Conservation (phyloP, 164 flowering plant species). For the Nelumbo lutea region DNA sequence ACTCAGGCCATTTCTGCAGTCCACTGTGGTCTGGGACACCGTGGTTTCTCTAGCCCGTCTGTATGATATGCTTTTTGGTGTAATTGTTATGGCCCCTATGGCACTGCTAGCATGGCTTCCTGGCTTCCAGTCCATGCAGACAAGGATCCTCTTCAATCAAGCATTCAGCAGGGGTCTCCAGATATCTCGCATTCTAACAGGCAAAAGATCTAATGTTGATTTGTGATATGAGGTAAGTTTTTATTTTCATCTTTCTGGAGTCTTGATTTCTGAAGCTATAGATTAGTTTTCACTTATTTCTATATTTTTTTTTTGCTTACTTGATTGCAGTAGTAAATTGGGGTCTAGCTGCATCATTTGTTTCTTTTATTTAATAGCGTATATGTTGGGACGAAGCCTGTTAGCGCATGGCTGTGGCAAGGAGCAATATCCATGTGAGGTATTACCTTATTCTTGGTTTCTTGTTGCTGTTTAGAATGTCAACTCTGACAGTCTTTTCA, state of each 20-base stretch:
- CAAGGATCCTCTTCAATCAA: conserved; percentile 87
- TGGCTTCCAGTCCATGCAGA: conserved; percentile 90
- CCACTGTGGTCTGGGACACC: conserved; percentile 75
- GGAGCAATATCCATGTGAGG: not conserved
- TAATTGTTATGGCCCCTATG: conserved; percentile 79
- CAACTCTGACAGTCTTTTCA: not conserved
- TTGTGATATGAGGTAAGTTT: conserved; percentile 33
- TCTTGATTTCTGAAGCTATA: not conserved
- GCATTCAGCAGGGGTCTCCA: conserved; percentile 94
- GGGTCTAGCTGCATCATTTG: not conserved
- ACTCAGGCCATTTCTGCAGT: conserved; percentile 66
- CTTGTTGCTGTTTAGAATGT: not conserved
- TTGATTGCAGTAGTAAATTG: not conserved
- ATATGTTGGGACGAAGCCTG: not conserved
- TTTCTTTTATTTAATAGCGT: not conserved
- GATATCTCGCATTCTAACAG: conserved; percentile 72
- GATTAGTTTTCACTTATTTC: not conserved
- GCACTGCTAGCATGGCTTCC: conserved; percentile 96
- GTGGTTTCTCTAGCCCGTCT: conserved; percentile 79
- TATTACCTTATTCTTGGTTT: not conserved
- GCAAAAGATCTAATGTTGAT: conserved; percentile 45
- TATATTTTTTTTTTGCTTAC: too few relatives aligned
- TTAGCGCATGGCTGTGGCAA: not conserved
- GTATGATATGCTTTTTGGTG: conserved; percentile 71
- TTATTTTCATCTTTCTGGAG: not conserved